Evolutionary conservation across 176 grass and related monocot species (phyloP).

Genomic region (Cenchrus purpureus): DNA sequence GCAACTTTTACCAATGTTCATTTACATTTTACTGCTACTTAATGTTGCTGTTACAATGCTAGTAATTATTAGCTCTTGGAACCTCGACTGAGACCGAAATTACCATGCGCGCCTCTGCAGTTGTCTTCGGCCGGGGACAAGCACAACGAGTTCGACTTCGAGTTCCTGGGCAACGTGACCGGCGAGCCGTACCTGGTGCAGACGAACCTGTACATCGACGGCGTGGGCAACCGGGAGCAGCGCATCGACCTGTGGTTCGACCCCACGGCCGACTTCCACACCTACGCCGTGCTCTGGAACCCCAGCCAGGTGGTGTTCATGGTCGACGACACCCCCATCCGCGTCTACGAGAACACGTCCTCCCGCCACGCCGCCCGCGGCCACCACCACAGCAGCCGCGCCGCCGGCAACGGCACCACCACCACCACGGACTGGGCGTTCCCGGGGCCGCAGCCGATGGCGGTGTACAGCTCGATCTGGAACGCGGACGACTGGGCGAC

Average conservation of each 20-base stretch:
- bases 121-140: constrained; percentile 71
- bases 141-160: constrained; percentile 99
- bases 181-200: constrained; percentile 96
- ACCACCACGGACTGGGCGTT: constrained; percentile 28
- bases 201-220: constrained; percentile 97
- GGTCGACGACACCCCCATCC: constrained; percentile 89
- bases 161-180: constrained; percentile 87
- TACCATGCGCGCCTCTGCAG: constrained; percentile 26
- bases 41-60: neutral
- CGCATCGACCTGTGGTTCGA: constrained; percentile 97
- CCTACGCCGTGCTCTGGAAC: constrained; percentile 74
- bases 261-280: constrained; percentile 72
- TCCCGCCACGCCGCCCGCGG: neutral
- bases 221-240: constrained; percentile 89
- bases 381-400: constrained; percentile 16
- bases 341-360: constrained; percentile 74
- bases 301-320: constrained; percentile 94
- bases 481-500: constrained; percentile 99
- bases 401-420: neutral
- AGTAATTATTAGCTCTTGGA: neutral
- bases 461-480: constrained; percentile 97
- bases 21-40: neutral
- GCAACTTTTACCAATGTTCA: neutral
- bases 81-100: neutral
- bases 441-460: constrained; percentile 82